Conservation (phyloP, 192 early-diverging fungal genomes). For the Diversispora epigaea region DNA sequence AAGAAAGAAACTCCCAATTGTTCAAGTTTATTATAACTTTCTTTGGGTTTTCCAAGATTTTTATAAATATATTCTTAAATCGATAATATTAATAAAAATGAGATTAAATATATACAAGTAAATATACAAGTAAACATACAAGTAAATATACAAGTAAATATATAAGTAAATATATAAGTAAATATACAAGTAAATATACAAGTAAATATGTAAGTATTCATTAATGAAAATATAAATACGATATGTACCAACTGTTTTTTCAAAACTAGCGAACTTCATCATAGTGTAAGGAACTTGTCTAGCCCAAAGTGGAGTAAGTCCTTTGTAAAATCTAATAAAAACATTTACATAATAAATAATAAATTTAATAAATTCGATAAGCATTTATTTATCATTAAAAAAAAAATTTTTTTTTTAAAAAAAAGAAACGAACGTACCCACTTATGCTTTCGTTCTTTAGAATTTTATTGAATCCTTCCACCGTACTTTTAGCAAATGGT, state of each 20-base stretch:
- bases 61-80: conserved; percentile 58
- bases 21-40: conserved; percentile 66
- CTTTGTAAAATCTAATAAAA: conserved; percentile 56
- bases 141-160: no score
- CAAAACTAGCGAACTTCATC: conserved; percentile 84
- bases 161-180: background rate
- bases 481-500: conserved; percentile 69
- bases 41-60: conserved; percentile 65
- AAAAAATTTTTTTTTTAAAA: conserved; percentile 21
- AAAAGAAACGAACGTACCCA: conserved; percentile 46
- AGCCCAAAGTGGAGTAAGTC: conserved; percentile 73
- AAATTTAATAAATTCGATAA: background rate
- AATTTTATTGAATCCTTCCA: conserved; percentile 65
- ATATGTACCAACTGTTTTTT: conserved; percentile 55
- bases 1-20: conserved; percentile 79
- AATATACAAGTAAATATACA: background rate
- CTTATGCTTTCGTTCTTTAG: conserved; percentile 57
- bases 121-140: no score
- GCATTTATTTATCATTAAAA: no score
- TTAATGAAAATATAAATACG: background rate
- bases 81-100: background rate
- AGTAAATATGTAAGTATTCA: background rate
- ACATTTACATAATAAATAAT: background rate
- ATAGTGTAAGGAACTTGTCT: conserved; percentile 84
- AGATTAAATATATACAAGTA: background rate